Evolutionary conservation across 192 early-diverging fungal genomes (phyloP).

Genomic region (Dissophora globulifera): DNA sequence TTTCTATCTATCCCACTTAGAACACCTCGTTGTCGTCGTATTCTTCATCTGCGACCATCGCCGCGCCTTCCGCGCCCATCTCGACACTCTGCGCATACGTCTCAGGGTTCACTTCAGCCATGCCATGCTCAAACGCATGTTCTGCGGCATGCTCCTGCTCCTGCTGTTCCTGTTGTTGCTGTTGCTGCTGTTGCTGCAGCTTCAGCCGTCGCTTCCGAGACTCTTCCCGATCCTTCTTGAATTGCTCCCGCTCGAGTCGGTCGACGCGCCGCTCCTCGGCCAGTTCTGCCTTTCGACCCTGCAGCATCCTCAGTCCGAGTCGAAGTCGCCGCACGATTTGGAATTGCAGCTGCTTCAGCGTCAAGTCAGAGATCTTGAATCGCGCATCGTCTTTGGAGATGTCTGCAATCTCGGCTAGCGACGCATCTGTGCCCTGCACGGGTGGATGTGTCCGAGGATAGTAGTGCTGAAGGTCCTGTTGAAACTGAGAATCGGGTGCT

Average conservation of each 20-base stretch:
- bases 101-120: too few species aligned
- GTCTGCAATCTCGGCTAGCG: constrained; percentile 2
- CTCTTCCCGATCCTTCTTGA: constrained; percentile 17
- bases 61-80: too few species aligned
- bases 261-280: constrained; percentile 8
- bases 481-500: neutral
- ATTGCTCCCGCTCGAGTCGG: constrained; percentile 14
- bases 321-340: constrained; percentile 31
- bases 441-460: neutral
- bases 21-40: too few species aligned
- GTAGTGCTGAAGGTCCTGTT: neutral
- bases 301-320: constrained; percentile 14
- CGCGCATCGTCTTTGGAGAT: neutral
- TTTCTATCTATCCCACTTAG: too few species aligned
- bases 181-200: too few species aligned
- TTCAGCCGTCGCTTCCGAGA: neutral
- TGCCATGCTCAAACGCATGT: too few species aligned
- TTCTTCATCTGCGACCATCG: too few species aligned
- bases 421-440: constrained; percentile 1
- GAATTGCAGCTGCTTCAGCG: constrained; percentile 19
- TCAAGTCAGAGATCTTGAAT: constrained; percentile 16
- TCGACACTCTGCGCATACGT: too few species aligned
- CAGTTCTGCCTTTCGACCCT: constrained; percentile 5
- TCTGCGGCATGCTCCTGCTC: too few species aligned
- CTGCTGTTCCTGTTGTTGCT: too few species aligned